Evolutionary conservation across 164 flowering plant species (phyloP).

Genomic region (Brasenia schreberi): DNA sequence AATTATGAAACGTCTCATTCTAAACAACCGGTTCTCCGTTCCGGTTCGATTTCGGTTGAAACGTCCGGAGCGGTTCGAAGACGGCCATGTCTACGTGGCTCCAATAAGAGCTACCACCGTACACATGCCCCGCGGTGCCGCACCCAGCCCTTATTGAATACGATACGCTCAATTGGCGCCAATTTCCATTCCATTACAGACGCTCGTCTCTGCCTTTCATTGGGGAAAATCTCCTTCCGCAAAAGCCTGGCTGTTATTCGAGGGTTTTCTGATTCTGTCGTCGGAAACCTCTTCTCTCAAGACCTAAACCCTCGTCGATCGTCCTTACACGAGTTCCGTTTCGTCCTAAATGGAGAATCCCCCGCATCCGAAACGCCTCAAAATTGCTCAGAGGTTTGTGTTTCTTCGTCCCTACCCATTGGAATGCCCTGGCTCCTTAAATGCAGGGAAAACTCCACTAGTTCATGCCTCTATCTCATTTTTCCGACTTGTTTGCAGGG

Average conservation of each 20-base stretch:
- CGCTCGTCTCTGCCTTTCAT: background rate
- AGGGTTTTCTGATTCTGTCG: background rate
- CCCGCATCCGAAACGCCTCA: slow-evolving; percentile 28
- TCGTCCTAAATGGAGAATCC: background rate
- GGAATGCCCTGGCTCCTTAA: background rate
- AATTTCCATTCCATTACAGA: background rate
- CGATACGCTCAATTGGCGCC: background rate
- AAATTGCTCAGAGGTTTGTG: slow-evolving; percentile 24
- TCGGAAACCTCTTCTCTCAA: background rate
- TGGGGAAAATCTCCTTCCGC: background rate
- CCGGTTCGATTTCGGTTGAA: too few species aligned
- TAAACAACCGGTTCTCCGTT: too few species aligned
- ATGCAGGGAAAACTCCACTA: background rate
- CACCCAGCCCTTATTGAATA: too few species aligned
- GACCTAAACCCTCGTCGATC: background rate
- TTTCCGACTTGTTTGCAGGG: slow-evolving; percentile 26
- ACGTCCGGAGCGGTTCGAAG: too few species aligned
- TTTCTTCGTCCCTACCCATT: background rate
- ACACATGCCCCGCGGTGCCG: too few species aligned
- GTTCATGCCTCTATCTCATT: background rate
- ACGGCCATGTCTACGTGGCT: too few species aligned
- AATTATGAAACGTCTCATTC: too few species aligned
- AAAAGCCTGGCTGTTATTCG: background rate
- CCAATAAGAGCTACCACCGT: too few species aligned
- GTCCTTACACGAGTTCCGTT: background rate